A percentile compares a stretch with the other conserved stretches of the same genome.
phyloP scores from a whole-genome alignment of 1,284 basidiomycete genomes.

The Ganoderma lucidum region DNA sequence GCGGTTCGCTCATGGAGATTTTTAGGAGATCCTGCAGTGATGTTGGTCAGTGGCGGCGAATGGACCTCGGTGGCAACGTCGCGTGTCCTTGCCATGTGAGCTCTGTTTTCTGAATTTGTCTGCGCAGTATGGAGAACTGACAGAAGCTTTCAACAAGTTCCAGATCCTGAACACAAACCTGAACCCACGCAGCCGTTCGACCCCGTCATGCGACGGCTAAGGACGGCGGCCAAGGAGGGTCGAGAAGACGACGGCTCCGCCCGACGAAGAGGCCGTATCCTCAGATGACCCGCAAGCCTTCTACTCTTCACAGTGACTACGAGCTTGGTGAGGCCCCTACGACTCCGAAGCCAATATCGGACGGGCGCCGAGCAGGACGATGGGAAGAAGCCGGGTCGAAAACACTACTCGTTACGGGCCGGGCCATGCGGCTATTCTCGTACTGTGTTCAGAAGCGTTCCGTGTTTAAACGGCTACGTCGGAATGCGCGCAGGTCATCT shows the following conservation, averaged over 20 bases:
- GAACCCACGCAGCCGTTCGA: neutral
- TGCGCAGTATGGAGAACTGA: conserved; percentile 5
- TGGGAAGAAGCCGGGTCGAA: neutral
- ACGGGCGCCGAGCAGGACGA: neutral
- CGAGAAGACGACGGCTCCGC: conserved; percentile 1
- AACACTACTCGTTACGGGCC: conserved; percentile 6
- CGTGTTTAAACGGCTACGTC: conserved; percentile 19
- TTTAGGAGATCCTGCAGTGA: neutral
- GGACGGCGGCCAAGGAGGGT: neutral
- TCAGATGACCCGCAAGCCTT: neutral
- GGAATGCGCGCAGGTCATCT: conserved; percentile 4
- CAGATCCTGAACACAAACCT: neutral
- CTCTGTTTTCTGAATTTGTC: conserved; percentile 6
- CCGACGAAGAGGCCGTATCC: neutral
- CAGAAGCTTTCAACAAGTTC: conserved; percentile 7
- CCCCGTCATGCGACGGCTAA: neutral
- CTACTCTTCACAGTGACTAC: neutral
- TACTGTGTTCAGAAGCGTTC: conserved; percentile 22
- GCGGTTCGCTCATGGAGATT: conserved; percentile 5
- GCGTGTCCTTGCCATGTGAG: conserved; percentile 31
- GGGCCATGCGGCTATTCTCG: conserved; percentile 24
- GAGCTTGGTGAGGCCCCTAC: neutral
- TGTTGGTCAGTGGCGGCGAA: neutral
- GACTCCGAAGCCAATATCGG: neutral
- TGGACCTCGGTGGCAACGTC: conserved; percentile 10